Base-by-base conservation (phyloP, 1,284 basidiomycete genomes). In the Prillingera fragicola region DNA sequence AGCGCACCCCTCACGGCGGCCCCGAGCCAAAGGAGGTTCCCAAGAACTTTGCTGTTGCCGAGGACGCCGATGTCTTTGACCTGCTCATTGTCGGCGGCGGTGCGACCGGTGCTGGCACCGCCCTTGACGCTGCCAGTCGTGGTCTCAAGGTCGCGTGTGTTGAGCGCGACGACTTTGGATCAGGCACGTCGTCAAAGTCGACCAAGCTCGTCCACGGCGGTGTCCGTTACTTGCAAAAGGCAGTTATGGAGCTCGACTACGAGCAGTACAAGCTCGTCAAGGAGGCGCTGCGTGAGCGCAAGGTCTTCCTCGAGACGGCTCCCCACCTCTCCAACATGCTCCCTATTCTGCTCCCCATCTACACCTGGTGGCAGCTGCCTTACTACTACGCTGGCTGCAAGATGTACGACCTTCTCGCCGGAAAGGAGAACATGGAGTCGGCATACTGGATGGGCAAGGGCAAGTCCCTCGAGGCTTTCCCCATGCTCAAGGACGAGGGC, bases 191-290 rank as follows among this genome's bases (percentile, higher is more conserved):
- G 3, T 95, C 90, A 22, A 98, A 98, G 70, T 90, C 87, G 8
- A 97, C 94, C 9, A 97, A 98, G 70, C 83, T 98, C 39, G 91
- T 97, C 1, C 94, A 98, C 73, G 94, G 94, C 22, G 94, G 94
- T 46, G 94, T 98, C 1, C 81, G 94, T 12, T 98, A 98, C 73
- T 80, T 98, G 12, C 92, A 96, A 64, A 97, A 96, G 68, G 94
- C 94, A 2, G 80, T 97, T 41, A 83, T 95, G 65, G 91, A 95
- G 67, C 82, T 96, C 52, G 94, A 97, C 71, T 96, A 95, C 59
- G 70, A 87, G 63, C 88, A 92, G 65, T 97, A 90, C 79, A 95
- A 95, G 73, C 85, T 97, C 59, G 94, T 97, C 21, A 78, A 78
- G 25, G 94, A 97, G 71, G 92, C 94, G 8, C 77, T 98, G 2